Base-by-base conservation (phyloP, 1,284 basidiomycete genomes). In the Moesziomyces sp. region DNA sequence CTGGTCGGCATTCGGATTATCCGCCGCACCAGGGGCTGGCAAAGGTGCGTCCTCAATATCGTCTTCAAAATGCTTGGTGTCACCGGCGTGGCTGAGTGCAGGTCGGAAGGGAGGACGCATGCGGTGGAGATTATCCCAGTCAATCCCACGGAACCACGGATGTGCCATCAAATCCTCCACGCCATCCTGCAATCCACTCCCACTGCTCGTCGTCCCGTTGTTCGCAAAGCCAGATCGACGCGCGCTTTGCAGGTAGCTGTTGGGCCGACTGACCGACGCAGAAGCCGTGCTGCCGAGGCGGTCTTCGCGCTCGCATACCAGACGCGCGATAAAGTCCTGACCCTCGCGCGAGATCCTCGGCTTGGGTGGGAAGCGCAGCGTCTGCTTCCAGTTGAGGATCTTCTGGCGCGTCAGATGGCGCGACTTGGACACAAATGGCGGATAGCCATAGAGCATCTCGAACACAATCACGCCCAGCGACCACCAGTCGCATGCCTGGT, bases 401-500 rank as follows among this genome's bases (percentile, higher is more conserved):
- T 82, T 81, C 24, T 80, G 80, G 14, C 81, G 58, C 19, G 82
- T 83, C 21, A 80, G 54, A 45, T 82, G 80, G 21, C 81, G 58
- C 35, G 77, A 78, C 50, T 82, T 84, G 42, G 81, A 82, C 3
- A 84, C 84, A 55, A 86, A 86, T 0, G 95, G 94, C 18, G 94
- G 94, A 85, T 92, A 95, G 54, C 93, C 94, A 77, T 63, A 81
- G 44, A 84, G 73, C 81, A 84, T 83, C 62, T 85, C 84, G 46
- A 75, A 72, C 63, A 93, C 91, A 83, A 97, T 96, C 56, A 96
- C 91, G 23, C 94, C 94, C 50, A 97, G 88, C 83, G 92, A 94
- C 95, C 96, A 98, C 94, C 94, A 98, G 83, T 98, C 95, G 83
- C 93, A 97, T 38, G 91, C 92, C 85, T 93, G 95, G 49, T 92